Conservation (phyloP, 306 rosid genomes). For the Acacia melanoxylon region DNA sequence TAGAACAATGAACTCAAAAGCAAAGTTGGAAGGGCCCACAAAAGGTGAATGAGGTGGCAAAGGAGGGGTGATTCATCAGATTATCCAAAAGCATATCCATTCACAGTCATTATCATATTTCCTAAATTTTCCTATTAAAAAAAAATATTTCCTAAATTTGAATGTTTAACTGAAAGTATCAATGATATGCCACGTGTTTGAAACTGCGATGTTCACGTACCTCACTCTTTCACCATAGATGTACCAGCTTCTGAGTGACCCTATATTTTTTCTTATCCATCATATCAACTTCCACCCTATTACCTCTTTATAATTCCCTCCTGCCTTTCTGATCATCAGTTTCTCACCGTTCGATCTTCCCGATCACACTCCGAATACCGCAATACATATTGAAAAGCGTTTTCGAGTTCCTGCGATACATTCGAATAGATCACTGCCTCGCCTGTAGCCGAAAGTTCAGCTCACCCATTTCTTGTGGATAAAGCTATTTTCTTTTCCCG, state of each 20-base stretch:
- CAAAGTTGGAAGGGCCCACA: neutral
- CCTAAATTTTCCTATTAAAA: too few relatives aligned
- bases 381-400: neutral
- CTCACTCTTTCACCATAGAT: neutral
- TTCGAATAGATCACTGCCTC: neutral
- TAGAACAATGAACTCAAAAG: neutral
- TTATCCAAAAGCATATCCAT: constrained; percentile 10
- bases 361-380: neutral
- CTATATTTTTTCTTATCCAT: neutral
- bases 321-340: neutral
- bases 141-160: neutral
- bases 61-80: neutral
- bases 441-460: neutral
- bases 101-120: neutral
- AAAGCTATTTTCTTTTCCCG: constrained; percentile 22
- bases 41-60: constrained; percentile 20
- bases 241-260: neutral
- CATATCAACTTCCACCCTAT: neutral
- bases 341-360: constrained; percentile 27
- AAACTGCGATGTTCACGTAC: constrained; percentile 15
- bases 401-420: neutral
- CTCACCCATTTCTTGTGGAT: constrained; percentile 33
- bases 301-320: neutral
- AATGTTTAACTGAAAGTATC: neutral
- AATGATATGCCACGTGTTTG: constrained; percentile 24